Evolutionary conservation across 176 grass and related monocot species (phyloP).

Genomic region (Hordeum marinum): DNA sequence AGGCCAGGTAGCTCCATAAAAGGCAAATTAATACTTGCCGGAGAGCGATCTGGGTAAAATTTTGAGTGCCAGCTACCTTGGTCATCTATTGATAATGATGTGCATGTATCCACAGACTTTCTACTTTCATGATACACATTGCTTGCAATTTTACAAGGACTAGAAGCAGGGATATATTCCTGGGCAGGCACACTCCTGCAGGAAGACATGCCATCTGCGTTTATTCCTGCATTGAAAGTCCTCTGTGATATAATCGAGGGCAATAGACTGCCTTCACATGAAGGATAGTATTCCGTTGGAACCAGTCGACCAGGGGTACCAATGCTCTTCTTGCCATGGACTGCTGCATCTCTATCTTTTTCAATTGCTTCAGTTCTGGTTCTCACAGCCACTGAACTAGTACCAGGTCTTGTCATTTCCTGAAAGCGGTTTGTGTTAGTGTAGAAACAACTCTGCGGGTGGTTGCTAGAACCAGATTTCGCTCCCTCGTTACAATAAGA

Average conservation of each 20-base stretch:
- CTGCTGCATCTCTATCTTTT: not conserved
- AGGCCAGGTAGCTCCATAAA: slow-evolving; percentile 62
- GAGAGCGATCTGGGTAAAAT: slow-evolving; percentile 17
- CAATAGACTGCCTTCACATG: slow-evolving; percentile 24
- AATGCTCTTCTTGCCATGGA: slow-evolving; percentile 25
- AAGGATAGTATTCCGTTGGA: not conserved
- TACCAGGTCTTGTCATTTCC: slow-evolving; percentile 1
- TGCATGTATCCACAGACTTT: slow-evolving; percentile 21
- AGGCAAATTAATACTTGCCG: slow-evolving; percentile 33
- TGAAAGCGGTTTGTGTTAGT: slow-evolving; percentile 4
- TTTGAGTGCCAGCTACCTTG: slow-evolving; percentile 38
- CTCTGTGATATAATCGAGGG: slow-evolving; percentile 23
- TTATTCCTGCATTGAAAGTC: not conserved
- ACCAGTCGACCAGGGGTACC: not conserved
- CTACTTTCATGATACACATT: slow-evolving; percentile 18
- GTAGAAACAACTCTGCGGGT: slow-evolving; percentile 13
- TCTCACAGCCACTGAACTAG: slow-evolving; percentile 14
- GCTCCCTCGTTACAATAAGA: slow-evolving; percentile 10
- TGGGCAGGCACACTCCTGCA: slow-evolving; percentile 24
- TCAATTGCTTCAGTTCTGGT: slow-evolving; percentile 31
- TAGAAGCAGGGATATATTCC: slow-evolving; percentile 23
- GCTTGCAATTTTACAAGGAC: slow-evolving; percentile 23
- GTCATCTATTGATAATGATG: slow-evolving; percentile 22
- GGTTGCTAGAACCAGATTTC: slow-evolving; percentile 23
- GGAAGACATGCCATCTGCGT: slow-evolving; percentile 7